phyloP scores from a whole-genome alignment of 2,329 filamentous ascomycete genomes.

The Penicillium nordicum region DNA sequence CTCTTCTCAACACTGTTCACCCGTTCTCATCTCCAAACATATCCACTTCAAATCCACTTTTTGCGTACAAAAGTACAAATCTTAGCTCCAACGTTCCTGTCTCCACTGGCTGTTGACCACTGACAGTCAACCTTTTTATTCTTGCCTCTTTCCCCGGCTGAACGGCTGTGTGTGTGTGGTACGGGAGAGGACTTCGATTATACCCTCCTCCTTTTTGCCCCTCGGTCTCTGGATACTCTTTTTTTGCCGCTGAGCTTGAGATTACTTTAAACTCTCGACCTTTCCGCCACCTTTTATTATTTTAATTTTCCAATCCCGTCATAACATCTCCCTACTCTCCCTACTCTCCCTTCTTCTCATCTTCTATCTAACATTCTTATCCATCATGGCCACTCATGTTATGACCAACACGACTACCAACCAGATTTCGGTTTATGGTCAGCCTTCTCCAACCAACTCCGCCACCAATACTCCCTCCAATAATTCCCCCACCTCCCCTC shows the following conservation, averaged over 20 bases:
- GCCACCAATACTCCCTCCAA: conserved; percentile 50
- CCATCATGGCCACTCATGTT: conserved; percentile 34
- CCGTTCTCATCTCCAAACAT: background rate
- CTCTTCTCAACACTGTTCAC: conserved; percentile 1
- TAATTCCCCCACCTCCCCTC: conserved; percentile 54
- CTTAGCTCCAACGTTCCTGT: conserved; percentile 11
- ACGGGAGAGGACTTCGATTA: background rate
- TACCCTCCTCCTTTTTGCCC: conserved; percentile 1
- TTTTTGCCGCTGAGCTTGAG: background rate
- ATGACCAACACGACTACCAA: conserved; percentile 37
- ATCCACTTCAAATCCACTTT: background rate
- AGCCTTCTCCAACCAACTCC: conserved; percentile 52
- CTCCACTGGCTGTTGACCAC: conserved; percentile 19
- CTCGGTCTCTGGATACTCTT: background rate
- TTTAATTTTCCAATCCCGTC: background rate
- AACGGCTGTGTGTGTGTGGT: conserved; percentile 12
- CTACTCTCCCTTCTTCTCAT: background rate
- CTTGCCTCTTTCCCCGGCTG: conserved; percentile 10
- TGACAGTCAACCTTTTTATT: conserved; percentile 15
- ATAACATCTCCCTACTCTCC: background rate
- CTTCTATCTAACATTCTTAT: background rate
- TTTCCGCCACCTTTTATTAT: background rate
- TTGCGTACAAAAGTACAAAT: background rate
- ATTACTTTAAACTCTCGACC: background rate
- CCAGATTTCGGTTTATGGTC: conserved; percentile 5